These are phyloP conservation scores for Colletotrichum caudatum DNA, from an alignment of 2,329 filamentous ascomycete genomes.

Conservation along the genomic window DNA sequence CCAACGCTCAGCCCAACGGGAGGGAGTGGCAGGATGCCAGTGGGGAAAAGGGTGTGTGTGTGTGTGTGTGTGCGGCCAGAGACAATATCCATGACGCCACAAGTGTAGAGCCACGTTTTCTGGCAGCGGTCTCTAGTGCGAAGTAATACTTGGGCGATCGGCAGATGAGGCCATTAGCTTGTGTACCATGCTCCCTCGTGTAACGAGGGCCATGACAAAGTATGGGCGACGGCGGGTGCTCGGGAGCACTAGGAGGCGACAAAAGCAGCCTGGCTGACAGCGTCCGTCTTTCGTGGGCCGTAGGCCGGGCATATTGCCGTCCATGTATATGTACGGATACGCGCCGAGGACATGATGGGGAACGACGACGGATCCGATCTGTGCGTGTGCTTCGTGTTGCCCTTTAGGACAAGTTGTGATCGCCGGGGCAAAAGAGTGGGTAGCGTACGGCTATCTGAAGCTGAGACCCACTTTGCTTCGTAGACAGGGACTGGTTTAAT, in stretches of 20 bases:
- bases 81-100: conserved; percentile 21
- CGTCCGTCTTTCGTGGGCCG: not conserved
- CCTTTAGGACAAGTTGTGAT: not conserved
- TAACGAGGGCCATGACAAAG: conserved; percentile 18
- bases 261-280: conserved; percentile 8
- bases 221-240: conserved; percentile 27
- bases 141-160: conserved; percentile 6
- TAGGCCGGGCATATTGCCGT: conserved; percentile 12
- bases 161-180: conserved; percentile 3
- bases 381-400: conserved; percentile 17
- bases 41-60: conserved; percentile 26
- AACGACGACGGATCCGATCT: conserved; percentile 27
- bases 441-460: conserved; percentile 18
- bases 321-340: not conserved
- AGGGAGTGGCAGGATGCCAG: conserved; percentile 7
- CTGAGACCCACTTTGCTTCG: conserved; percentile 22
- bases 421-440: conserved; percentile 1
- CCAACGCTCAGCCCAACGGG: conserved; percentile 9
- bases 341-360: conserved; percentile 13
- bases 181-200: conserved; percentile 8
- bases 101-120: conserved; percentile 34
- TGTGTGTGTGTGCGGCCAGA: conserved; percentile 21
- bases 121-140: conserved; percentile 17
- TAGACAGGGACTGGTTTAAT: conserved; percentile 6
- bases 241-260: conserved; percentile 29